Conservation (phyloP, 352 stramenopile species). For the Globisporangium nagaii region DNA sequence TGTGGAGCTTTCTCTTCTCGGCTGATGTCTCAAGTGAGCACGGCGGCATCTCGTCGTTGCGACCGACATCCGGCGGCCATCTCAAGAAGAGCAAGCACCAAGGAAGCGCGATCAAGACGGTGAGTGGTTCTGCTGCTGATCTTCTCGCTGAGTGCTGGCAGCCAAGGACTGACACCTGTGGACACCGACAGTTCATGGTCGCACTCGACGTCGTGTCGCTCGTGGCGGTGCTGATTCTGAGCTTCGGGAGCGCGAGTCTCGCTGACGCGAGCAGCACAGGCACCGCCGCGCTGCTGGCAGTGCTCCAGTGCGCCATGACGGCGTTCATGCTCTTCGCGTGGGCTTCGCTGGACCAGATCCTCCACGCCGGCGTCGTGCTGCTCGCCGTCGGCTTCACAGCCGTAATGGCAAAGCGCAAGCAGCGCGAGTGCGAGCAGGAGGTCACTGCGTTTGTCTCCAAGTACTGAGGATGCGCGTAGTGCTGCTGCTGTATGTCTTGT, state of each 20-base stretch:
- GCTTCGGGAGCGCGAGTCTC: slow-evolving; percentile 21
- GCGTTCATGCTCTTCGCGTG: slow-evolving; percentile 28
- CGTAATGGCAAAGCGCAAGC: slow-evolving; percentile 19
- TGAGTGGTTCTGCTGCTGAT: background rate
- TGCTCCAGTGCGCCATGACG: slow-evolving; percentile 36
- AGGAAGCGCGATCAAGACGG: slow-evolving; percentile 6
- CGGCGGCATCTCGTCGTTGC: background rate
- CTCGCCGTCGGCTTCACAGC: slow-evolving; percentile 21
- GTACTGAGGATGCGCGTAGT: too few species aligned
- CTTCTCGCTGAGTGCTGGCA: too few species aligned
- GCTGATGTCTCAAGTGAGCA: background rate
- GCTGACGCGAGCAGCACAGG: slow-evolving; percentile 26
- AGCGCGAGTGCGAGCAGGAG: slow-evolving; percentile 20
- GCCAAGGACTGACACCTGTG: background rate
- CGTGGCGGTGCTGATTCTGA: slow-evolving; percentile 36
- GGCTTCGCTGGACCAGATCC: slow-evolving; percentile 24
- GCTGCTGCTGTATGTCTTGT: too few species aligned
- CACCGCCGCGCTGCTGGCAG: slow-evolving; percentile 27
- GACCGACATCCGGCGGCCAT: background rate
- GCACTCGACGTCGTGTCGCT: slow-evolving; percentile 38
- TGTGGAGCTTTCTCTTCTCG: slow-evolving; percentile 17
- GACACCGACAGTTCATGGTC: slow-evolving; percentile 32
- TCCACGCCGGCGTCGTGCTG: slow-evolving; percentile 31
- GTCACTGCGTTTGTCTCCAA: slow-evolving; percentile 23
- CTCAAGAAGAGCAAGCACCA: slow-evolving; percentile 1